Conservation (phyloP, 257 asterid genomes). For the Striga asiatica region DNA sequence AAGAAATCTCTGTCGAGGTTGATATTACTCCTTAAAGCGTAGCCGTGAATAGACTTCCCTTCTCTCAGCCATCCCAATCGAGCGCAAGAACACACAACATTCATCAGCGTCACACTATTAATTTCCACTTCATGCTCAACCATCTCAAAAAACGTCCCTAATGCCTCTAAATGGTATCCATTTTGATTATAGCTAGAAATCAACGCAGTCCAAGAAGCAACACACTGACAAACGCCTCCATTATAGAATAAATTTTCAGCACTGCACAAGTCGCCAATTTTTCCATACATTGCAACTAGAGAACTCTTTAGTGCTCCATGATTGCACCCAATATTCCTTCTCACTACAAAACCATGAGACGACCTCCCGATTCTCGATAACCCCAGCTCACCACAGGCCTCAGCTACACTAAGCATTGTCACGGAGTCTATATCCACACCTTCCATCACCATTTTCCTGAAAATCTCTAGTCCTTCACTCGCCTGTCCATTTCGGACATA, state of each 20-base stretch:
- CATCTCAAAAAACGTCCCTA: slow-evolving; percentile 40
- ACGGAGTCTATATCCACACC: slow-evolving; percentile 55
- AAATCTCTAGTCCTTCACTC: slow-evolving; percentile 42
- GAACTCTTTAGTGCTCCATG: slow-evolving; percentile 51
- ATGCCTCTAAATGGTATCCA: slow-evolving; percentile 41
- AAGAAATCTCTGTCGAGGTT: slow-evolving; percentile 41
- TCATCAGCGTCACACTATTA: slow-evolving; percentile 68
- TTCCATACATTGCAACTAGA: slow-evolving; percentile 82
- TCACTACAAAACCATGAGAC: slow-evolving; percentile 49
- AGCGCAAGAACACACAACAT: slow-evolving; percentile 59
- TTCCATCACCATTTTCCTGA: slow-evolving; percentile 44
- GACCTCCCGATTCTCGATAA: slow-evolving; percentile 41
- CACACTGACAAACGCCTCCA: slow-evolving; percentile 25
- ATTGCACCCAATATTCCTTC: slow-evolving; percentile 28
- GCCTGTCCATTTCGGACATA: slow-evolving; percentile 37
- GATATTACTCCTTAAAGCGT: slow-evolving; percentile 30
- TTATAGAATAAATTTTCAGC: slow-evolving; percentile 36
- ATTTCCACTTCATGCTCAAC: slow-evolving; percentile 27
- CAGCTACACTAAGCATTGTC: slow-evolving; percentile 57
- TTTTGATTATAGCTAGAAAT: slow-evolving; percentile 72
- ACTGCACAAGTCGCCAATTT: slow-evolving; percentile 47
- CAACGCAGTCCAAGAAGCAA: slow-evolving; percentile 64
- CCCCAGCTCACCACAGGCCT: slow-evolving; percentile 76
- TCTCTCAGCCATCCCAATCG: slow-evolving; percentile 54
- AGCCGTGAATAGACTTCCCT: slow-evolving; percentile 73